phyloP scores from a whole-genome alignment of 2,329 filamentous ascomycete species.

The Diplodia corticola region DNA sequence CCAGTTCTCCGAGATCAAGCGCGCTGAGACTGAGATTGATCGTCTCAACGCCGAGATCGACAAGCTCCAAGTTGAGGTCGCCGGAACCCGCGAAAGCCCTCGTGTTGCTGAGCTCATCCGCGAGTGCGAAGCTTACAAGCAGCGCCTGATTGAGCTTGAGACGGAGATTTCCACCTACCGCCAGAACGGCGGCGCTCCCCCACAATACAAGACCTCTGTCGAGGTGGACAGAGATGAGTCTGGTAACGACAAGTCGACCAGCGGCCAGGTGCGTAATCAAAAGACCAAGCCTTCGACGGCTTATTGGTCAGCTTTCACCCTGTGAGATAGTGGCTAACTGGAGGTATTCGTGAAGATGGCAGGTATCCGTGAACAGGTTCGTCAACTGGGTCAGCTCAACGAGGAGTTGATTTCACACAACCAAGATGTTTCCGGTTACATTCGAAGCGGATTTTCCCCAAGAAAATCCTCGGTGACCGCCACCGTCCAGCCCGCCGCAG shows the following conservation, averaged over 20 bases:
- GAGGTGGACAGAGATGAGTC: constrained; percentile 1
- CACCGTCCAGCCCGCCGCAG: neutral
- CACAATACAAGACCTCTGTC: constrained; percentile 8
- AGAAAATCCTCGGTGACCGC: neutral
- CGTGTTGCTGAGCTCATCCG: constrained; percentile 21
- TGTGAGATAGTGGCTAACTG: neutral
- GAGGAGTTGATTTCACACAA: constrained; percentile 21
- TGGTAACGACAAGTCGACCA: constrained; percentile 2
- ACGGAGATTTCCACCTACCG: constrained; percentile 10
- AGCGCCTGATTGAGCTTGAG: constrained; percentile 20
- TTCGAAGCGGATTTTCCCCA: constrained; percentile 4
- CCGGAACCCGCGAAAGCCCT: constrained; percentile 19
- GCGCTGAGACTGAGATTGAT: constrained; percentile 7
- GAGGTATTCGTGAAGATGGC: constrained; percentile 20
- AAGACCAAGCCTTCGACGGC: constrained; percentile 1
- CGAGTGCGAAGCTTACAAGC: constrained; percentile 22
- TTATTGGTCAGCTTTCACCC: constrained; percentile 9
- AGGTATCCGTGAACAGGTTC: constrained; percentile 20
- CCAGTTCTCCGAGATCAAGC: constrained; percentile 19
- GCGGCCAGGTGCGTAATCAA: constrained; percentile 20
- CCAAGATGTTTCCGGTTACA: constrained; percentile 9
- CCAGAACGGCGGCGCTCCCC: constrained; percentile 20
- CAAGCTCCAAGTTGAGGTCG: constrained; percentile 17
- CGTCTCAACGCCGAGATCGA: constrained; percentile 12
- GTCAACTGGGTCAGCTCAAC: constrained; percentile 22